Percentiles rank a stretch among this genome's conserved stretches.
Evolutionary conservation across 345 rosid genomes (phyloP).

Genomic region (Raphanus sativus): DNA sequence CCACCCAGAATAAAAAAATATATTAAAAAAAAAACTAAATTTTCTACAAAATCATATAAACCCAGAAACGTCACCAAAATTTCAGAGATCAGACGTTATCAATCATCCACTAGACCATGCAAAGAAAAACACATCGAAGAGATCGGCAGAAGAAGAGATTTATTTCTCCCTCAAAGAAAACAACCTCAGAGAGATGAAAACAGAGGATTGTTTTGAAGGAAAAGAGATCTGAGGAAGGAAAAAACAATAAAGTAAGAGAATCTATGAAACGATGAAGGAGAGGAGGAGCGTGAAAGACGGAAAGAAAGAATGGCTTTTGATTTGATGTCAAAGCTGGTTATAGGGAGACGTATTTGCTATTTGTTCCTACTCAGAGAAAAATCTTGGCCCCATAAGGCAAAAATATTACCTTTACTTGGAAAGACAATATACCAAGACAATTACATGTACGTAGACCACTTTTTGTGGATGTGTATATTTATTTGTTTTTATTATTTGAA

Average conservation of each 20-base stretch:
- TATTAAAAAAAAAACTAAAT: neutral
- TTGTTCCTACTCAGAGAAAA: conserved; percentile 21
- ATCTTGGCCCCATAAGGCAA: neutral
- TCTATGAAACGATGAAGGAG: conserved; percentile 21
- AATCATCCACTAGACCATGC: conserved; percentile 32
- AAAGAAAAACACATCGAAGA: neutral
- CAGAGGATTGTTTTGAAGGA: conserved; percentile 15
- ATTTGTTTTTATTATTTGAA: neutral
- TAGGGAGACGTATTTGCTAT: conserved; percentile 39
- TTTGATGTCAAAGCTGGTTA: conserved; percentile 17
- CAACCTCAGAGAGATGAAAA: conserved; percentile 25
- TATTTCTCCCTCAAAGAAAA: conserved; percentile 12
- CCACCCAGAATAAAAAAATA: conserved; percentile 15
- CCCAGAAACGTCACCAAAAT: conserved; percentile 24
- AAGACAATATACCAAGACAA: neutral
- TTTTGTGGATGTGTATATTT: conserved; percentile 1
- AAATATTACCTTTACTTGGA: neutral
- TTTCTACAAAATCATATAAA: conserved; percentile 9
- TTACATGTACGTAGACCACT: conserved; percentile 3
- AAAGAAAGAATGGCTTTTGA: conserved; percentile 11
- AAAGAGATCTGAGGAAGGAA: conserved; percentile 16
- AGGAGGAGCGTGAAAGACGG: conserved; percentile 37
- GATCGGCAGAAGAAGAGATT: conserved; percentile 11
- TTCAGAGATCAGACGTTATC: conserved; percentile 21
- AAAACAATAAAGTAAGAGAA: neutral